A percentile compares a stretch with the other conserved stretches of the same genome.
These are phyloP conservation scores for Termitomyces eurrhizus DNA, from an alignment of 768 basidiomycete species.

Conservation along the genomic window DNA sequence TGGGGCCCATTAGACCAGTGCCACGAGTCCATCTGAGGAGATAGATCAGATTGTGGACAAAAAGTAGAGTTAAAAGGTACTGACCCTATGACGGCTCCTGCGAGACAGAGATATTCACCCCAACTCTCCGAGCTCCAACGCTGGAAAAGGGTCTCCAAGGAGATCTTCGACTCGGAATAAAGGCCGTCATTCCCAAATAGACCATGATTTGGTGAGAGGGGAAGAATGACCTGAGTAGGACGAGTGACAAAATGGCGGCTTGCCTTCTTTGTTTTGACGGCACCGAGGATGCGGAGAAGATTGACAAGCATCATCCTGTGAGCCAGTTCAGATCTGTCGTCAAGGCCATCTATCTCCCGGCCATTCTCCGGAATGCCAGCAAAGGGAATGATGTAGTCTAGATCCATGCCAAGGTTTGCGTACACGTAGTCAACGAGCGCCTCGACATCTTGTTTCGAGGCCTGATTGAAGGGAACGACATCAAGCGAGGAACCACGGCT, in stretches of 20 bases:
- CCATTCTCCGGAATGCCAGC: constrained; percentile 99
- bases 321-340: constrained; percentile 96
- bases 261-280: constrained; percentile 98
- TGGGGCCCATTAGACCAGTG: constrained; percentile 94
- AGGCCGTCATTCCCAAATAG: constrained; percentile 97
- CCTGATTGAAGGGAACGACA: constrained; percentile 99
- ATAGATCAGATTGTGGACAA: constrained; percentile 1
- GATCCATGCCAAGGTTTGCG: constrained; percentile 88
- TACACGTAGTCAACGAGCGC: constrained; percentile 99
- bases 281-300: constrained; percentile 91
- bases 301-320: constrained; percentile 99
- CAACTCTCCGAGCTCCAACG: constrained; percentile 98
- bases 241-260: constrained; percentile 95
- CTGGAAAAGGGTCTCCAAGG: constrained; percentile 96
- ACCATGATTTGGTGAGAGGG: constrained; percentile 97
- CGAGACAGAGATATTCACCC: constrained; percentile 98
- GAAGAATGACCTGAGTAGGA: constrained; percentile 97
- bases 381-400: constrained; percentile 98
- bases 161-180: constrained; percentile 98
- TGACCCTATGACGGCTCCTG: constrained; percentile 96
- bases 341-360: constrained; percentile 94
- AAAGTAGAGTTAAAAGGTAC: constrained; percentile 21
- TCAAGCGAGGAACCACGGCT: constrained; percentile 95
- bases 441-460: constrained; percentile 97
- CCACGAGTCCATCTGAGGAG: constrained; percentile 88